Conservation (phyloP, 2,329 filamentous ascomycete genomes). For the Gremmenia infestans region DNA sequence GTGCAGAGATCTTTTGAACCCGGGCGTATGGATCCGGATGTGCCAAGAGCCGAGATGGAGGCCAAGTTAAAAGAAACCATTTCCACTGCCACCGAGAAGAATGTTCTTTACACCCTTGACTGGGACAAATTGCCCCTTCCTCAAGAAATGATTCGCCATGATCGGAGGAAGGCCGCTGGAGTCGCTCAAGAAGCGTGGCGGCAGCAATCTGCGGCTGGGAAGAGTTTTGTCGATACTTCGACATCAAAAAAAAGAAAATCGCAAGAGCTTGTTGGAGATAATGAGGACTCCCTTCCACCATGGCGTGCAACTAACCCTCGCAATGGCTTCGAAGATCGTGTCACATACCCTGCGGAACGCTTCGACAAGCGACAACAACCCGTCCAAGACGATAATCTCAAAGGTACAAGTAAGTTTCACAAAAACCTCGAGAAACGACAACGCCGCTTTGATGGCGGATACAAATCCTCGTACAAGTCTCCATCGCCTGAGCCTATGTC, state of each 20-base stretch:
- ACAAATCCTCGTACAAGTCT: conserved; percentile 49
- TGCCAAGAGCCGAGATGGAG: conserved; percentile 69
- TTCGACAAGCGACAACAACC: conserved; percentile 43
- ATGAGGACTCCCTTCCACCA: conserved; percentile 51
- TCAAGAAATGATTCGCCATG: conserved; percentile 67
- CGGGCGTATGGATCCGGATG: conserved; percentile 59
- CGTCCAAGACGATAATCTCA: conserved; percentile 40
- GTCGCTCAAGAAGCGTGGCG: conserved; percentile 19
- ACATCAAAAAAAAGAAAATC: conserved; percentile 78
- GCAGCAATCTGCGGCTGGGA: conserved; percentile 24
- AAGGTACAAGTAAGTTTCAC: conserved; percentile 80
- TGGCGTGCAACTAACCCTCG: conserved; percentile 68
- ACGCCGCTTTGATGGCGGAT: conserved; percentile 74
- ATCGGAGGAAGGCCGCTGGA: conserved; percentile 52
- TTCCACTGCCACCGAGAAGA: conserved; percentile 69
- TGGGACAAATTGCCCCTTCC: conserved; percentile 83
- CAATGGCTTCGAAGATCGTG: conserved; percentile 64
- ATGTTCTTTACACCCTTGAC: conserved; percentile 67
- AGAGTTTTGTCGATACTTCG: conserved; percentile 14
- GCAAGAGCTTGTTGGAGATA: conserved; percentile 49
- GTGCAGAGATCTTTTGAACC: conserved; percentile 84
- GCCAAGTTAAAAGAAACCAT: conserved; percentile 81
- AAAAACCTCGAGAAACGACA: conserved; percentile 82
- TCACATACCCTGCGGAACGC: conserved; percentile 43
- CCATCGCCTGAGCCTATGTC: conserved; percentile 52